These are phyloP conservation scores for Arthroderma sp. DNA, from an alignment of 2,329 filamentous ascomycete species.

Conservation along the genomic window DNA sequence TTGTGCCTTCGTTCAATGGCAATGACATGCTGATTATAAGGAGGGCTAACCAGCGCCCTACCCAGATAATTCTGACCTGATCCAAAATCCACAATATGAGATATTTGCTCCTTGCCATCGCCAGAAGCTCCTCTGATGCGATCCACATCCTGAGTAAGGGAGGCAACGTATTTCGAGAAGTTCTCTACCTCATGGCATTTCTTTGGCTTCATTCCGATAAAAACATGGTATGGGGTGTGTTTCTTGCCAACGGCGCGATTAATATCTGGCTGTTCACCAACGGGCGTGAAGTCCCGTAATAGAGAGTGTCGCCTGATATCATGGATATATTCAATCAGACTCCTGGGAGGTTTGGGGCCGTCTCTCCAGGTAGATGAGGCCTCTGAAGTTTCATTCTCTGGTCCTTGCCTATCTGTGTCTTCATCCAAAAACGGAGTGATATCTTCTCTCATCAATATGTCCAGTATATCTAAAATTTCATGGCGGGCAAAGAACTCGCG, in stretches of 20 bases:
- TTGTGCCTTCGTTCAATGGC: slow-evolving; percentile 79
- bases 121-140: slow-evolving; percentile 28
- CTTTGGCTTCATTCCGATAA: slow-evolving; percentile 89
- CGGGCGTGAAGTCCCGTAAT: slow-evolving; percentile 45
- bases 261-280: slow-evolving; percentile 17
- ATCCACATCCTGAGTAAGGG: slow-evolving; percentile 47
- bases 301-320: slow-evolving; percentile 60
- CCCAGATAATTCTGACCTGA: slow-evolving; percentile 96
- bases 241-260: slow-evolving; percentile 34
- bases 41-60: slow-evolving; percentile 67
- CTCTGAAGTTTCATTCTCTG: slow-evolving; percentile 1
- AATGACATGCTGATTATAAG: slow-evolving; percentile 76
- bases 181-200: slow-evolving; percentile 88
- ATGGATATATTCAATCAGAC: slow-evolving; percentile 59
- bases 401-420: slow-evolving; percentile 11
- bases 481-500: slow-evolving; percentile 59
- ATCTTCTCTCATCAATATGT: slow-evolving; percentile 70
- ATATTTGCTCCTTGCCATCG: slow-evolving; percentile 40
- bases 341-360: slow-evolving; percentile 37
- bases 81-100: slow-evolving; percentile 89
- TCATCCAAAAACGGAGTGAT: slow-evolving; percentile 36
- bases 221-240: slow-evolving; percentile 56
- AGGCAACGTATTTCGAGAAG: slow-evolving; percentile 75
- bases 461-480: slow-evolving; percentile 63
- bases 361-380: slow-evolving; percentile 31